Evolutionary conservation across 345 rosid genomes (phyloP), one percentile per base, ranked within the genome.

Genomic region (Citrus inodora): DNA sequence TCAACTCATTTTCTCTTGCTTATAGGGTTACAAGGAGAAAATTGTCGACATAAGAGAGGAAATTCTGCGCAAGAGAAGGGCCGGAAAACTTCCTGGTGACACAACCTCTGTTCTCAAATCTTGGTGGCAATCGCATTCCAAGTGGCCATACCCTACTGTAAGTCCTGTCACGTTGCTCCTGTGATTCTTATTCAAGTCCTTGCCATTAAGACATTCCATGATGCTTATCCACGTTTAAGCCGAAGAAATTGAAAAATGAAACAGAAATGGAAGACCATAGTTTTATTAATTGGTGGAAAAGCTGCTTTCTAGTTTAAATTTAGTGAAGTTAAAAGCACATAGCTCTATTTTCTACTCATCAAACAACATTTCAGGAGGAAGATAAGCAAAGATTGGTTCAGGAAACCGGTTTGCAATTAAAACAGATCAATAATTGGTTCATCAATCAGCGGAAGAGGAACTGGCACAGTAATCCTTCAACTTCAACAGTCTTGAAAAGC

Each of bases 91-190:
- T 71, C 98, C 99, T 2, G 99, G 98, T 11, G 99, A 93, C 79
- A 97, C 99, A 4, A 97, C 98, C 40, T 93, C 98, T 27, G 92
- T 91, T 78, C 80, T 97, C 3, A 97, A 94, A 87, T 66, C 90
- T 24, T 94, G 99, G 99, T 96, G 99, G 99, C 99, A 92, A 78
- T 81, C 98, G 42, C 99, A 96, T 84, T 84, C 95, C 9, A 96
- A 96, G 83, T 96, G 98, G 99, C 99, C 99, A 55, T 92, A 96
- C 77, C 99, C 99, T 62, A 97, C 98, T n/a, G 99, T 97, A 80
- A 83, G 94, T 80, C 78, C 78, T 65, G 69, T 46, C 70, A 24
- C 53, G 22, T 25, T 30, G 32, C 42, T 62, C 10, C 60, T 61
- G 3, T 6, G 6, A 46, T 69, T 46, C 16, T 7, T 9, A 2